Evolutionary conservation across 2,329 filamentous ascomycete species (phyloP), one percentile per base, ranked within the genome.

Genomic region (Penicillium sp.): DNA sequence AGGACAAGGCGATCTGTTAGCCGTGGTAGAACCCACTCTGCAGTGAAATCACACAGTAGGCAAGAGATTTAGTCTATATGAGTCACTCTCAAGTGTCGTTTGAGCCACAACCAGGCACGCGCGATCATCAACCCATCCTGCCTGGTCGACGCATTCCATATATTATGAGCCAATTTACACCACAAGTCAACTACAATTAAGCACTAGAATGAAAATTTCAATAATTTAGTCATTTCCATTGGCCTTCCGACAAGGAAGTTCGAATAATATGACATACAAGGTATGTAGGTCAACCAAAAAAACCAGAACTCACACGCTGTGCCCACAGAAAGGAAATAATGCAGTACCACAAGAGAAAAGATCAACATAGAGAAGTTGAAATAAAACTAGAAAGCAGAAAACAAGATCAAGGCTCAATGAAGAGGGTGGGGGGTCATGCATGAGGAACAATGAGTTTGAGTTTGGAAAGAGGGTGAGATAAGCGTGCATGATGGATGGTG

Each of bases 241-340:
- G 60, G 54, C 49, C 56, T 60, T 61, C 56, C 49, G 54, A 44
- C 50, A 9, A 53, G 54, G 16, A 49, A 59, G 39, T 53, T 54
- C 56, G 52, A 51, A 65, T 60, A 61, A 61, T 62, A 61, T 60
- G 61, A 66, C 63, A 66, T 64, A 66, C 58, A 66, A 53, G 16
- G 18, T 36, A 24, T 14, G 14, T 35, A 47, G 7, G n/a, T 22
- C 36, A 50, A 9, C n/a, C 19, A 31, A 31, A 31, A 64, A 55
- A 33, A 61, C 63, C 65, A 66, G 54, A 67, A 68, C 65, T 67
- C 66, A 67, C 65, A 61, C 66, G 66, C 66, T 68, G 66, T 69
- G 66, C 67, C 63, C 60, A 59, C 37, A 52, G 50, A 58, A 55
- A 60, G 49, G 61, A 51, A 65, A 60, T 13, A 55, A 65, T 67